Base-by-base conservation (phyloP, 2,329 filamentous ascomycete species). In the Penicillium frequentans region DNA sequence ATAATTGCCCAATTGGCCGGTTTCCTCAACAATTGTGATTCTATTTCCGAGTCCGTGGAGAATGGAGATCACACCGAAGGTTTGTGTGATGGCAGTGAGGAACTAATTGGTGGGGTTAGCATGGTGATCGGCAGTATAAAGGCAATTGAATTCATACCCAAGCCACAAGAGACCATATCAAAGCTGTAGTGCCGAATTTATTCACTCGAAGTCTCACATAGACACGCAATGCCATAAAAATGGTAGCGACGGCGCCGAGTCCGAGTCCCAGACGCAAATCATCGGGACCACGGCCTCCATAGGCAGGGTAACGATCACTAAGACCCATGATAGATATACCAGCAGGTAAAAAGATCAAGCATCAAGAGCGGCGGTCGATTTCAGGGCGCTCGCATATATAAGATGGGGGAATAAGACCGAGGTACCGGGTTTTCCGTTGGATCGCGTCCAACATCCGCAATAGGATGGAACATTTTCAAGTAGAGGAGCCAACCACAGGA, bases 11-110 rank as follows among this genome's bases (percentile, higher is more conserved):
- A 64, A 31, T 46, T 64, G 51, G 24, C 57, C 59, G 3, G 43
- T 52, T 48, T 58, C 45, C 13, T 43, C 24, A 16, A 64, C 57
- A 27, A 60, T 8, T 14, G 46, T 47, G 23, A 64, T 54, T 24
- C 55, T 56, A 27, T 64, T 64, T 45, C 62, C 62, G 9, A 64
- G 59, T n/a, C 62, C 62, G 16, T 64, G 62, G 21, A 63, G 57
- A 35, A 64, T 55, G 2, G 62, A 58, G 0, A 64, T 43, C 2
- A 64, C 49, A 42, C 60, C 59, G 23, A 64, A 60, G 23, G 55
- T 55, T 56, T 64, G 62, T 7, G 62, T 64, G 19, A 63, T 46
- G 10, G 56, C 39, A 14, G 62, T 64, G 14, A 64, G 43, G 2
- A 63, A 35, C 62, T 64, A 42, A 3, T 42, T 3, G 19, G 35